Evolutionary conservation across 2,329 filamentous ascomycete genomes (phyloP), one percentile per base, ranked within the genome.

Genomic region (Dactylonectria macrodidyma): DNA sequence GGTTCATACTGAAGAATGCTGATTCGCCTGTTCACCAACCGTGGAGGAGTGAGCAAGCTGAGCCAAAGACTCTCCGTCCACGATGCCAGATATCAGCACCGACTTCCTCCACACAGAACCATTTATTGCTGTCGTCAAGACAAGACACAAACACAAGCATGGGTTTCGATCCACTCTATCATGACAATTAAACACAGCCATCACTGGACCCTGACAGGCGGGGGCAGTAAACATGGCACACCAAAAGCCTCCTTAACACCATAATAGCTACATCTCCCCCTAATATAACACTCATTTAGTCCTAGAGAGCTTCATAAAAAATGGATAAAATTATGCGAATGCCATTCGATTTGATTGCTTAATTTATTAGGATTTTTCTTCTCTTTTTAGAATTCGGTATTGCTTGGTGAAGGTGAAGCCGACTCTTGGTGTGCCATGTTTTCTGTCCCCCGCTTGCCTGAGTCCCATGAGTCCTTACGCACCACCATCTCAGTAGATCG

Each of bases 161-260:
- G 52, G 46, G 51, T 63, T 50, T 36, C 56, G 62, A 36, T 19
- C 52, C 41, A 19, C 24, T 11, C 16, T n/a, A 30, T 36, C 48
- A 48, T 66, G 59, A 73, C 64, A 62, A 65, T 56, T 68, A 71
- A 54, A n/a, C 9, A 34, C 44, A 63, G 47, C 48, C 44, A 69
- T 70, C 68, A 73, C 51, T 48, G 68, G 71, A 73, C 60, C 44
- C 24, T 59, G 19, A 19, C 19, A 19, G 19, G 19, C 19, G 19
- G 19, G 19, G 19, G 19, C 19, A 19, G 19, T 19, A 19, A 19
- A 19, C 19, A 19, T 19, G 19, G 19, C 19, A 19, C 19, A 19
- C 19, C 19, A 19, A 19, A 19, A 19, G 19, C 19, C 19, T 19
- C 19, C 19, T 19, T 19, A 19, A 19, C 19, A 19, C 19, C 19